These are phyloP conservation scores for Ganoderma boninense DNA, from an alignment of 1,284 basidiomycete species.

Conservation along the genomic window DNA sequence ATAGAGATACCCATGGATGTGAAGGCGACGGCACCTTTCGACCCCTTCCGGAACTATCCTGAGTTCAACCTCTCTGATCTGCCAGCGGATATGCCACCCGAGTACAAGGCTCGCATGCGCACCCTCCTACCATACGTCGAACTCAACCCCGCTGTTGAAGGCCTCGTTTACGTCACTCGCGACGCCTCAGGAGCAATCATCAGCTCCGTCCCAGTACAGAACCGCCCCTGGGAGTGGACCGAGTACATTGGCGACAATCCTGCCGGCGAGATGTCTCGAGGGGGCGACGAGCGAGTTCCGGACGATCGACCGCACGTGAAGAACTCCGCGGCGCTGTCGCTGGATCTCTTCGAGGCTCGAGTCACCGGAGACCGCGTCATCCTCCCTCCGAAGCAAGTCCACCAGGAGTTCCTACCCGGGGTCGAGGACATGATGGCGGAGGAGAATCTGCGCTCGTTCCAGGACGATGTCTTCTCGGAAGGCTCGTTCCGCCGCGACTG, in stretches of 20 bases:
- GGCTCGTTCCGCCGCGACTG: constrained; percentile 77
- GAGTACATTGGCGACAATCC: constrained; percentile 75
- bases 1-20: constrained; percentile 69
- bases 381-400: constrained; percentile 9
- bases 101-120: constrained; percentile 63
- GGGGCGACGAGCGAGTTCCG: constrained; percentile 49
- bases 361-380: constrained; percentile 68
- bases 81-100: constrained; percentile 62
- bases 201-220: constrained; percentile 62
- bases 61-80: constrained; percentile 57
- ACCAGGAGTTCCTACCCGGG: constrained; percentile 7
- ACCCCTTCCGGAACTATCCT: constrained; percentile 73
- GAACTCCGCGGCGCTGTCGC: constrained; percentile 76
- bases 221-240: constrained; percentile 87
- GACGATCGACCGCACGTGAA: constrained; percentile 56
- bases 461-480: constrained; percentile 69
- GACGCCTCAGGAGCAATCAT: constrained; percentile 60
- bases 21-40: constrained; percentile 53
- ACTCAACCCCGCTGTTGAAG: constrained; percentile 57
- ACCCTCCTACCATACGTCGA: constrained; percentile 63
- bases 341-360: constrained; percentile 73
- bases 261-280: constrained; percentile 42
- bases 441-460: constrained; percentile 61
- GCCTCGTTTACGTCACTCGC: constrained; percentile 65
- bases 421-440: constrained; percentile 47